Evolutionary conservation across 306 rosid genomes (phyloP).

Genomic region (Canavalia ensiformis): DNA sequence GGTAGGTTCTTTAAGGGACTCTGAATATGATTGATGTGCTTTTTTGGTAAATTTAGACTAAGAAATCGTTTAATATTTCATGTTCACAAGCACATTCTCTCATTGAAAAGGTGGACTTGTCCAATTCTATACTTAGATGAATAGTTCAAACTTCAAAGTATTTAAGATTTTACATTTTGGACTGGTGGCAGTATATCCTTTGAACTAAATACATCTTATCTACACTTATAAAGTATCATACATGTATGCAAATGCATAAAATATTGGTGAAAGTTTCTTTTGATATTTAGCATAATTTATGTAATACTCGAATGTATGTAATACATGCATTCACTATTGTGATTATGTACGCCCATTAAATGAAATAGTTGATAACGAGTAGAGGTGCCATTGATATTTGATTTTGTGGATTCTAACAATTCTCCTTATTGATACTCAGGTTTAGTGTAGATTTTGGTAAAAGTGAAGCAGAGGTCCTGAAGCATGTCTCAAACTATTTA

Average conservation of each 20-base stretch:
- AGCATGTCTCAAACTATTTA: slow-evolving; percentile 75
- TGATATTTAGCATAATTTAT: background rate
- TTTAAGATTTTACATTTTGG: background rate
- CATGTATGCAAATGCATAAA: background rate
- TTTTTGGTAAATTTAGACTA: background rate
- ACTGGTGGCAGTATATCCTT: background rate
- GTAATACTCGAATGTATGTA: background rate
- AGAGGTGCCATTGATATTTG: background rate
- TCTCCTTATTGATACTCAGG: slow-evolving; percentile 58
- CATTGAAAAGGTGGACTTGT: background rate
- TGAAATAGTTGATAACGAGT: background rate
- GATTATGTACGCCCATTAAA: background rate
- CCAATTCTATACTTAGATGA: background rate
- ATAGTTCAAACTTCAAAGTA: background rate
- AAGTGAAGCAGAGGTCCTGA: slow-evolving; percentile 75
- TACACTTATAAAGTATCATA: background rate
- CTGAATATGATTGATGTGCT: slow-evolving; percentile 13
- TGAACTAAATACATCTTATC: background rate
- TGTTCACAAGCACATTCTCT: slow-evolving; percentile 21
- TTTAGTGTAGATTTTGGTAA: slow-evolving; percentile 80
- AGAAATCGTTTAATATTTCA: slow-evolving; percentile 20
- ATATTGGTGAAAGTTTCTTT: background rate
- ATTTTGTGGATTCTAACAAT: background rate
- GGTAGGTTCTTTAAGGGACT: slow-evolving; percentile 53
- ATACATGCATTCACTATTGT: background rate